phyloP scores from a whole-genome alignment of 2,329 filamentous ascomycete species.

The Pseudogymnoascus sp. region DNA sequence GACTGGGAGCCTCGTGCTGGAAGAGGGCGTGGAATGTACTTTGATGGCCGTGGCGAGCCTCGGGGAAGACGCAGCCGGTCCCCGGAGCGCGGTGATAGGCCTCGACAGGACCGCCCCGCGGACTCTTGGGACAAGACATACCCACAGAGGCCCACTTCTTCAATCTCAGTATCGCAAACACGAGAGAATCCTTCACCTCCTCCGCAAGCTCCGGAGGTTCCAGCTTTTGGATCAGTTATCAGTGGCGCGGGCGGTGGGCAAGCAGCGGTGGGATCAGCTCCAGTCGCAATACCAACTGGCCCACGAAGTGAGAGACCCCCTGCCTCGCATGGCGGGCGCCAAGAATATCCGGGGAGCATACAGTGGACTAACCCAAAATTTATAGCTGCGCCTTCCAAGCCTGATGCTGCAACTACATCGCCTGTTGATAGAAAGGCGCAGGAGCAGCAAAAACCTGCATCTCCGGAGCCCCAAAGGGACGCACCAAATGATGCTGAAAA shows the following conservation, averaged over 20 bases:
- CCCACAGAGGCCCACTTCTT: not conserved
- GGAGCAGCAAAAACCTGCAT: not conserved
- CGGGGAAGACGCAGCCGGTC: conserved; percentile 25
- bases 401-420: not conserved
- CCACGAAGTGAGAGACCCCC: conserved; percentile 9
- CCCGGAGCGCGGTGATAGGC: conserved; percentile 19
- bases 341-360: conserved; percentile 3
- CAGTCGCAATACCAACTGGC: conserved; percentile 6
- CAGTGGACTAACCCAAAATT: conserved; percentile 8
- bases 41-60: conserved; percentile 46
- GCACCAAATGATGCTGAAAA: not conserved
- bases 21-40: conserved; percentile 43
- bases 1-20: conserved; percentile 43
- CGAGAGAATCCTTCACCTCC: conserved; percentile 40
- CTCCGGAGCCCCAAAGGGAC: not conserved
- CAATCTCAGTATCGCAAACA: conserved; percentile 1
- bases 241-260: conserved; percentile 2
- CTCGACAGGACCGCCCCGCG: not conserved
- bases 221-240: conserved; percentile 42
- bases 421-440: conserved; percentile 1
- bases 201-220: conserved; percentile 45
- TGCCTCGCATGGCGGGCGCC: conserved; percentile 7
- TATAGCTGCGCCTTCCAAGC: not conserved
- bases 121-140: conserved; percentile 11
- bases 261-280: not conserved